Percentiles rank a stretch among this genome's conserved stretches.
Evolutionary conservation across 1,284 basidiomycete genomes (phyloP).

Genomic region (Heterobasidion irregulare): DNA sequence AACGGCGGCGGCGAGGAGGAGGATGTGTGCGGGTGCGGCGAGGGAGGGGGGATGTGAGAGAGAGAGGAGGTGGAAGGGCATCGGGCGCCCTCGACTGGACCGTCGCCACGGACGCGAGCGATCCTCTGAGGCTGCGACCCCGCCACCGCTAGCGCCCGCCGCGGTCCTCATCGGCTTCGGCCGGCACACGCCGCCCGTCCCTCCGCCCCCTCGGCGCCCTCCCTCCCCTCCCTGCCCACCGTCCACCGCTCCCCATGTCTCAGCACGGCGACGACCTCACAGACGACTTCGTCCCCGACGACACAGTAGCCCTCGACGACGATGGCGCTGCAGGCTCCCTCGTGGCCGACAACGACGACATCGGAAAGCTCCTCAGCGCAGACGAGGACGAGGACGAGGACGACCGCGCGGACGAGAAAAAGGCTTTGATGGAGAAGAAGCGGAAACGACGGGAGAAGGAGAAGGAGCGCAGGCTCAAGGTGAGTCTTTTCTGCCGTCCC

Average conservation of each 20-base stretch:
- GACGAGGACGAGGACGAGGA: slow-evolving; percentile 36
- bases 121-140: not conserved
- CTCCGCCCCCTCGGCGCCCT: not conserved
- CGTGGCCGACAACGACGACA: slow-evolving; percentile 27
- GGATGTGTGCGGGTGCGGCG: not conserved
- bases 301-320: slow-evolving; percentile 51
- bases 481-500: slow-evolving; percentile 18
- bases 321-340: slow-evolving; percentile 33
- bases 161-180: not conserved
- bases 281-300: slow-evolving; percentile 72
- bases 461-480: slow-evolving; percentile 60
- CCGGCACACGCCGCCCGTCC: not conserved
- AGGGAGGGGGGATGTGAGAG: not conserved
- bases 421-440: slow-evolving; percentile 40
- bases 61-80: not conserved
- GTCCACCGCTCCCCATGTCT: slow-evolving; percentile 16
- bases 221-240: not conserved
- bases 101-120: not conserved
- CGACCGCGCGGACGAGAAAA: slow-evolving; percentile 15
- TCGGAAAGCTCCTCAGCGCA: slow-evolving; percentile 32
- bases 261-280: slow-evolving; percentile 67
- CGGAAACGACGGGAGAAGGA: slow-evolving; percentile 65
- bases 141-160: not conserved
- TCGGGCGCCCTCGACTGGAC: not conserved
- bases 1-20: not conserved